Conservation (phyloP, 345 rosid species). For the Eucalyptus grandis region DNA sequence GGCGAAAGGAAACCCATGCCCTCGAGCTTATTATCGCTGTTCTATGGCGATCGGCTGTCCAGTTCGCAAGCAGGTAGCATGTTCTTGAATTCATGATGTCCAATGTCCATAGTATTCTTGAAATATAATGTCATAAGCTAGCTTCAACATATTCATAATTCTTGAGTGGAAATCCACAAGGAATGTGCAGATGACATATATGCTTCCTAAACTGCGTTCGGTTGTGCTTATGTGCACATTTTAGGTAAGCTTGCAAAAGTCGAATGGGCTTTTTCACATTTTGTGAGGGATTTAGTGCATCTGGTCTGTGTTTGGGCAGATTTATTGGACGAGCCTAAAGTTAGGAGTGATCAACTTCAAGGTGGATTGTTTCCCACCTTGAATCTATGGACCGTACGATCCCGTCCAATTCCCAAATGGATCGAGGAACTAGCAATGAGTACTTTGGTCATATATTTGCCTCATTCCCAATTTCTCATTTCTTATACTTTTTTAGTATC, state of each 20-base stretch:
- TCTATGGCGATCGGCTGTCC: slow-evolving; percentile 51
- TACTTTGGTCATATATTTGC: background rate
- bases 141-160: background rate
- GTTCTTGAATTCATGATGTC: background rate
- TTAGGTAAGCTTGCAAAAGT: background rate
- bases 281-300: background rate
- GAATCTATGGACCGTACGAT: background rate
- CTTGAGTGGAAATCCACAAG: background rate
- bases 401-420: background rate
- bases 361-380: background rate
- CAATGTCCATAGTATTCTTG: background rate
- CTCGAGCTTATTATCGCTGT: slow-evolving; percentile 56
- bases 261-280: background rate
- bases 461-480: too few relatives aligned
- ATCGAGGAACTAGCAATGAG: background rate
- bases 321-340: background rate
- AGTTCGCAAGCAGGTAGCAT: slow-evolving; percentile 38
- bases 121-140: background rate
- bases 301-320: background rate
- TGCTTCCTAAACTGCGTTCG: background rate
- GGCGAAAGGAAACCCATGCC: slow-evolving; percentile 61
- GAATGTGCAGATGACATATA: background rate
- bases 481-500: too few relatives aligned
- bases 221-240: background rate
- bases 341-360: background rate